Evolutionary conservation across 345 rosid species (phyloP).

Genomic region (Streptanthus diversifolius): DNA sequence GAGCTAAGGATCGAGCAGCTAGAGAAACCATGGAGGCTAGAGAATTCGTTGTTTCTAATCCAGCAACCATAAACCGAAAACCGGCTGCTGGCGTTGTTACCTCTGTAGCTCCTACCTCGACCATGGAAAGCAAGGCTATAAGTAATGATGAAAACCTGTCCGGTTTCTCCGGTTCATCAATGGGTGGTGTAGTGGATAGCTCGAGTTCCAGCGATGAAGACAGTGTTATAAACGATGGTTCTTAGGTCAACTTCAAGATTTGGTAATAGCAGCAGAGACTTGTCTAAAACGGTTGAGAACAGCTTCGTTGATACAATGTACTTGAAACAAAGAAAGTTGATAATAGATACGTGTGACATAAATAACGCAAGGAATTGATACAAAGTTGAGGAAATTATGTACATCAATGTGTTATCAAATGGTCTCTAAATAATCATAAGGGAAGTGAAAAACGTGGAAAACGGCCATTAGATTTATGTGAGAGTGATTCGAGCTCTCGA

Average conservation of each 20-base stretch:
- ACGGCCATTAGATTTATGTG: too few species aligned
- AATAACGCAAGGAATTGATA: background rate
- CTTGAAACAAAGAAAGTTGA: background rate
- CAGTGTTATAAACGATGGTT: background rate
- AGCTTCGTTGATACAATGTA: constrained; percentile 15
- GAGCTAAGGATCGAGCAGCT: constrained; percentile 78
- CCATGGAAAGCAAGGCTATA: background rate
- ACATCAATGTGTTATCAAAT: too few species aligned
- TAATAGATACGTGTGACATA: background rate
- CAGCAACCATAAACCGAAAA: background rate
- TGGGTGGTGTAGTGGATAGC: background rate
- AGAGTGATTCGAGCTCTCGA: too few species aligned
- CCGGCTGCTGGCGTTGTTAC: background rate
- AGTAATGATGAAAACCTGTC: constrained; percentile 3
- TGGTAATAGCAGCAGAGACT: constrained; percentile 6
- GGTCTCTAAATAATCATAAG: too few species aligned
- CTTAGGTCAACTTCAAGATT: background rate
- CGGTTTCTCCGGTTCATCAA: background rate
- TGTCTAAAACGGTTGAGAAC: background rate
- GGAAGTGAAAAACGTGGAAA: too few species aligned
- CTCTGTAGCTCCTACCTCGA: constrained; percentile 15
- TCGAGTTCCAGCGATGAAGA: constrained; percentile 28
- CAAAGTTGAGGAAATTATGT: background rate
- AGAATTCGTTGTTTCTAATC: constrained; percentile 40
- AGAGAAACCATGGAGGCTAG: constrained; percentile 60